These are phyloP conservation scores for Prunus mira DNA, from an alignment of 306 rosid species.

Conservation along the genomic window DNA sequence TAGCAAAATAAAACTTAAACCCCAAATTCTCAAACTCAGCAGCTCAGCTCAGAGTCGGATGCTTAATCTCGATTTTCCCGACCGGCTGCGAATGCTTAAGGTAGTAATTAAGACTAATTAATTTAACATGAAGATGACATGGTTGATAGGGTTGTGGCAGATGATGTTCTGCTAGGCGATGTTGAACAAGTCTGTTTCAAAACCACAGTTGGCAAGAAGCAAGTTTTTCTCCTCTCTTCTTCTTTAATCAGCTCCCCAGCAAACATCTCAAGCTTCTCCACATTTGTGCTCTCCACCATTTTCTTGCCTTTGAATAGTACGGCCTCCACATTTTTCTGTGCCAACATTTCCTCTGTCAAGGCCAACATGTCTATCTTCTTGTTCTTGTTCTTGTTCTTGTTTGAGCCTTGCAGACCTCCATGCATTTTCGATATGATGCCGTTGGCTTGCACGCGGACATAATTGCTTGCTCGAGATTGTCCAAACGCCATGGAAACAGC, in stretches of 20 bases:
- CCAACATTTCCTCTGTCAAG: constrained; percentile 54
- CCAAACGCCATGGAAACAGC: constrained; percentile 93
- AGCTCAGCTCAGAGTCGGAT: constrained; percentile 49
- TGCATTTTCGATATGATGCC: constrained; percentile 30
- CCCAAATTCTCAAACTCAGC: neutral
- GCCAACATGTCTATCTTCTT: constrained; percentile 43
- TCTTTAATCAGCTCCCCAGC: constrained; percentile 68
- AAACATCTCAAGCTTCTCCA: constrained; percentile 66
- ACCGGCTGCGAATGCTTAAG: constrained; percentile 55
- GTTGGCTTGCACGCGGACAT: constrained; percentile 67
- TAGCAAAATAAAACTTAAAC: neutral
- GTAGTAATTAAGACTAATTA: neutral
- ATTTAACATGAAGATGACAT: constrained; percentile 50
- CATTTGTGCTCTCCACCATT: constrained; percentile 53
- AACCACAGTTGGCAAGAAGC: constrained; percentile 59
- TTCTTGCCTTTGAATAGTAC: constrained; percentile 70
- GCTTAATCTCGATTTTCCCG: constrained; percentile 24
- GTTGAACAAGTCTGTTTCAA: constrained; percentile 66
- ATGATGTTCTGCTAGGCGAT: constrained; percentile 72
- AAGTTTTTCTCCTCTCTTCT: constrained; percentile 67
- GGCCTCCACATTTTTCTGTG: constrained; percentile 72
- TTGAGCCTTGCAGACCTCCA: constrained; percentile 7
- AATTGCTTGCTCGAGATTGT: constrained; percentile 53
- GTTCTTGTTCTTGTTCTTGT: constrained; percentile 6
- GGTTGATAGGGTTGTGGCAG: constrained; percentile 74